These are phyloP conservation scores for Aspergillus egyptiacus DNA, from an alignment of 495 filamentous ascomycete genomes.

Conservation along the genomic window DNA sequence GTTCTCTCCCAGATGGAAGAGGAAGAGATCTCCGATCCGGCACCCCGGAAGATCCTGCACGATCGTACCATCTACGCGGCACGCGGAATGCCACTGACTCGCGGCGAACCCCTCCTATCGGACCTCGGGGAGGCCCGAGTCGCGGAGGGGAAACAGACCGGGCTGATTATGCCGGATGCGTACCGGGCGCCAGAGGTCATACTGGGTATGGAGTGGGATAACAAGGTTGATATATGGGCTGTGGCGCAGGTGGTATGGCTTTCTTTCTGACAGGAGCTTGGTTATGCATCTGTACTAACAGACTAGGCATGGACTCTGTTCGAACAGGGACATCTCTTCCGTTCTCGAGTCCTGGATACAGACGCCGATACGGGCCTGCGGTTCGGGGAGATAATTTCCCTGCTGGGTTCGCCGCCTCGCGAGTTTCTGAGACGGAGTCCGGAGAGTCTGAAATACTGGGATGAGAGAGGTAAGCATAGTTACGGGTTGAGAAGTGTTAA, in stretches of 20 bases:
- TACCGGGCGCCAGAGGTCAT: slow-evolving; percentile 38
- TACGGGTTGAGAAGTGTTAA: not conserved
- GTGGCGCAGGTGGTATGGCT: slow-evolving; percentile 32
- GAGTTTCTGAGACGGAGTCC: slow-evolving; percentile 25
- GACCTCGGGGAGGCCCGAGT: slow-evolving; percentile 26
- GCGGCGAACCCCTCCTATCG: slow-evolving; percentile 19
- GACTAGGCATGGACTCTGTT: too few relatives aligned
- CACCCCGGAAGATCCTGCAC: slow-evolving; percentile 18
- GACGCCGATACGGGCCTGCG: slow-evolving; percentile 17
- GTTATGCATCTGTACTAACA: too few relatives aligned
- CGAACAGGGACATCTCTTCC: slow-evolving; percentile 29
- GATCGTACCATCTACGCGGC: slow-evolving; percentile 22
- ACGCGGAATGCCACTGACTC: slow-evolving; percentile 16
- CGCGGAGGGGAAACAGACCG: slow-evolving; percentile 10
- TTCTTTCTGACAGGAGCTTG: not conserved
- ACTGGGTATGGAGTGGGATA: slow-evolving; percentile 30
- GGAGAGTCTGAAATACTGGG: slow-evolving; percentile 25
- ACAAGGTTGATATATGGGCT: slow-evolving; percentile 36
- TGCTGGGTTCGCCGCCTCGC: slow-evolving; percentile 27
- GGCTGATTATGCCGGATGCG: slow-evolving; percentile 30
- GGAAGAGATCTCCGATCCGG: slow-evolving; percentile 19
- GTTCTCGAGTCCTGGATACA: slow-evolving; percentile 27
- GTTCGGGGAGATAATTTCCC: slow-evolving; percentile 30
- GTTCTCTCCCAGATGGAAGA: slow-evolving; percentile 19
- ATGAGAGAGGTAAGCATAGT: slow-evolving; percentile 19